phyloP scores from a whole-genome alignment of 2,329 filamentous ascomycete species.

The Trematosphaeria pertusa region DNA sequence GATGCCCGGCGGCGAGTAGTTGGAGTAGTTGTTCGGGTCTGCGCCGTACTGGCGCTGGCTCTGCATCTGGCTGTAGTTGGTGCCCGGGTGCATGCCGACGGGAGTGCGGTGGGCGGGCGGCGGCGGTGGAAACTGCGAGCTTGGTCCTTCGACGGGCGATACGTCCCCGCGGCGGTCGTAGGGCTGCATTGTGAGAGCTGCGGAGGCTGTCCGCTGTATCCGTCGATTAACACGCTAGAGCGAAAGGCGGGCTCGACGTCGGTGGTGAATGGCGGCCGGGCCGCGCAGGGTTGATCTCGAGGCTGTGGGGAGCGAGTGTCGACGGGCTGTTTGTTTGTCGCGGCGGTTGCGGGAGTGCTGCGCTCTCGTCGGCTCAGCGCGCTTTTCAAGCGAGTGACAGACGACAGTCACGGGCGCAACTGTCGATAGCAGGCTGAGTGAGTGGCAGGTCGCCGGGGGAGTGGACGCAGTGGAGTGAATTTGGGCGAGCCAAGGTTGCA shows the following conservation, averaged over 20 bases:
- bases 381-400: background rate
- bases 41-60: slow-evolving; percentile 29
- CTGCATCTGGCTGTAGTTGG: slow-evolving; percentile 26
- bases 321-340: background rate
- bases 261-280: background rate
- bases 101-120: slow-evolving; percentile 43
- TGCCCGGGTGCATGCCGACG: slow-evolving; percentile 34
- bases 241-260: no score
- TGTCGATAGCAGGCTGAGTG: no score
- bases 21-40: slow-evolving; percentile 41
- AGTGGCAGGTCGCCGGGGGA: background rate
- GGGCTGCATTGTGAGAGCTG: slow-evolving; percentile 25
- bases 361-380: no score
- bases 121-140: slow-evolving; percentile 38
- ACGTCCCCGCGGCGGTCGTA: slow-evolving; percentile 25
- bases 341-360: background rate
- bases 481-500: background rate
- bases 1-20: slow-evolving; percentile 45
- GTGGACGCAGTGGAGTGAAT: background rate
- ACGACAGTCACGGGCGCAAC: no score
- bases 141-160: slow-evolving; percentile 29
- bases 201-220: background rate
- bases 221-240: no score
- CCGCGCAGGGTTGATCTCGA: background rate
- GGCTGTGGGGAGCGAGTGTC: background rate